Evolutionary conservation across 495 filamentous ascomycete genomes (phyloP).

Genomic region (Hamigera avellanea): DNA sequence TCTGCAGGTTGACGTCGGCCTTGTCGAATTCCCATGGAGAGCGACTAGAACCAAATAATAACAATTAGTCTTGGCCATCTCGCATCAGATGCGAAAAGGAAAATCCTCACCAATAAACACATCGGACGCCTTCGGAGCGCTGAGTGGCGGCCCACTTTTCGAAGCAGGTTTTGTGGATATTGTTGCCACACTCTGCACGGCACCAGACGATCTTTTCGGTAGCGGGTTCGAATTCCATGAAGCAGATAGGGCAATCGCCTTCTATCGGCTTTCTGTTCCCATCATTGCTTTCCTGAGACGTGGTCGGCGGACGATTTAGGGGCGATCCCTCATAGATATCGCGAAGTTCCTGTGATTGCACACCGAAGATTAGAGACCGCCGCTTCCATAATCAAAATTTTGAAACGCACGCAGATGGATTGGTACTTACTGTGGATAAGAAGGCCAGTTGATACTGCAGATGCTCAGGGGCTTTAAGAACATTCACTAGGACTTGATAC

Average conservation of each 20-base stretch:
- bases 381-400: too few species aligned
- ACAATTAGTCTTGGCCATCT: neutral
- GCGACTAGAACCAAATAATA: slow-evolving; percentile 31
- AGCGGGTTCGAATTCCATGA: slow-evolving; percentile 47
- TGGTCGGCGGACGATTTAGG: slow-evolving; percentile 11
- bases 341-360: slow-evolving; percentile 45
- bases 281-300: slow-evolving; percentile 12
- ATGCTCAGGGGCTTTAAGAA: slow-evolving; percentile 49
- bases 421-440: slow-evolving; percentile 35
- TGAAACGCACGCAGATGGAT: neutral
- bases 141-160: slow-evolving; percentile 56
- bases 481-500: slow-evolving; percentile 46
- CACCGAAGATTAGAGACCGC: too few species aligned
- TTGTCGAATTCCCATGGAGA: slow-evolving; percentile 48
- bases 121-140: slow-evolving; percentile 41
- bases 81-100: neutral
- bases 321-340: slow-evolving; percentile 27
- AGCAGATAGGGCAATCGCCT: slow-evolving; percentile 75
- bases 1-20: slow-evolving; percentile 29
- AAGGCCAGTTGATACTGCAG: slow-evolving; percentile 69
- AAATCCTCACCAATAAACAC: slow-evolving; percentile 47
- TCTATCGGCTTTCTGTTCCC: slow-evolving; percentile 52
- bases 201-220: slow-evolving; percentile 58
- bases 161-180: slow-evolving; percentile 65
- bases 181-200: slow-evolving; percentile 63